Conservation (phyloP, 257 asterid species). For the Thymus quinquecostatus region DNA sequence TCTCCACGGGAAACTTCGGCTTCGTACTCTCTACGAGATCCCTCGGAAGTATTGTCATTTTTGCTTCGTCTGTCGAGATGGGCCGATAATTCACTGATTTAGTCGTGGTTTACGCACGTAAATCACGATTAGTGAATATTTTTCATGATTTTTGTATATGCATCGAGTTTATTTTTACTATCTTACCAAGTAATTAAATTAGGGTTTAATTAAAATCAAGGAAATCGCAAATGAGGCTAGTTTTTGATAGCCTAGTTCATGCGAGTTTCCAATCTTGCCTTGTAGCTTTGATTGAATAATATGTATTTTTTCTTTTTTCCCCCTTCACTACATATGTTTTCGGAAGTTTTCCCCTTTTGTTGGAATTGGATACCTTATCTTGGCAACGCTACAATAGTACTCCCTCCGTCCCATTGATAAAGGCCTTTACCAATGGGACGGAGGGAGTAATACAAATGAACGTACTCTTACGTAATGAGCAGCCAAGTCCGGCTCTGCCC, state of each 20-base stretch:
- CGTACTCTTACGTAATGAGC: too few species aligned
- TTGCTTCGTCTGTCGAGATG: constrained; percentile 53
- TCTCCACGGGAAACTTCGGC: constrained; percentile 67
- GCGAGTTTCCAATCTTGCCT: constrained; percentile 23
- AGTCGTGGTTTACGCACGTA: background rate
- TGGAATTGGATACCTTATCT: too few species aligned
- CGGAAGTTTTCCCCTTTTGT: too few species aligned
- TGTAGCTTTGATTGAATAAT: background rate
- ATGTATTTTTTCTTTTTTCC: background rate
- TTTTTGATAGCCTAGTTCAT: constrained; percentile 33
- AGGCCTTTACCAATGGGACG: too few species aligned
- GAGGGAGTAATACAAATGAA: too few species aligned
- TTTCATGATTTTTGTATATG: constrained; percentile 7
- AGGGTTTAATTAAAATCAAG: background rate
- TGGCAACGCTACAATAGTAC: too few species aligned
- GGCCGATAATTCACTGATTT: constrained; percentile 29
- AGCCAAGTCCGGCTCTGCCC: too few species aligned
- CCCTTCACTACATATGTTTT: background rate
- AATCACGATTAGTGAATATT: background rate
- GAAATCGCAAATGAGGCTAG: constrained; percentile 29
- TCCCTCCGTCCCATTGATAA: too few species aligned
- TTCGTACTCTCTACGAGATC: constrained; percentile 58
- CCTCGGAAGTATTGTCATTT: constrained; percentile 63
- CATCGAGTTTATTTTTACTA: background rate
- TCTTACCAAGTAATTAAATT: background rate